Evolutionary conservation across 129 eudicot genomes (phyloP).

Genomic region (Solidago caesia): DNA sequence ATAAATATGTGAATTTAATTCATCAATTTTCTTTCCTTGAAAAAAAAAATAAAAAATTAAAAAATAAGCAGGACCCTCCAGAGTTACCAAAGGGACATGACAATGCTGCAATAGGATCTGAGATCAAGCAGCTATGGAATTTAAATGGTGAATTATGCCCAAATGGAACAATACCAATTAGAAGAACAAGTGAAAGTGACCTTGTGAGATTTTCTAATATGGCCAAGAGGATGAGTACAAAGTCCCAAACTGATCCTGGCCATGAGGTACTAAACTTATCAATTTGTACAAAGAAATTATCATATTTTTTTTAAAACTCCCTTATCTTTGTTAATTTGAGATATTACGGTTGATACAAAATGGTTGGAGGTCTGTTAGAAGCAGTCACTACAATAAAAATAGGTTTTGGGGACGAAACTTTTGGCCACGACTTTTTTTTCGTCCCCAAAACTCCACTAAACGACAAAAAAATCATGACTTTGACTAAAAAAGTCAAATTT

Average conservation of each 20-base stretch:
- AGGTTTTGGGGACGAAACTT: too few relatives aligned
- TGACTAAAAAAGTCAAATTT: too few relatives aligned
- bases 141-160: constrained; percentile 3
- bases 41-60: not conserved
- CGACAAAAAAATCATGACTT: too few relatives aligned
- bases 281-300: too few relatives aligned
- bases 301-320: too few relatives aligned
- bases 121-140: constrained; percentile 8
- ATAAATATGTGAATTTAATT: not conserved
- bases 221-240: not conserved
- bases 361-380: too few relatives aligned
- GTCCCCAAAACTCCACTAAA: too few relatives aligned
- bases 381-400: too few relatives aligned
- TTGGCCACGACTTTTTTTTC: too few relatives aligned
- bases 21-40: too few relatives aligned
- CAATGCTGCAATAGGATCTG: not conserved
- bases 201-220: not conserved
- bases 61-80: not conserved
- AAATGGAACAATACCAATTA: constrained; percentile 2
- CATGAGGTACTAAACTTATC: constrained; percentile 2
- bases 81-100: not conserved
- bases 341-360: too few relatives aligned
- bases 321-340: too few relatives aligned
- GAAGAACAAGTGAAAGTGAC: constrained; percentile 2
- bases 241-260: not conserved